Base-by-base conservation (phyloP, 1,139 yeast species). In the Hyphopichia pseudoburtonii region DNA sequence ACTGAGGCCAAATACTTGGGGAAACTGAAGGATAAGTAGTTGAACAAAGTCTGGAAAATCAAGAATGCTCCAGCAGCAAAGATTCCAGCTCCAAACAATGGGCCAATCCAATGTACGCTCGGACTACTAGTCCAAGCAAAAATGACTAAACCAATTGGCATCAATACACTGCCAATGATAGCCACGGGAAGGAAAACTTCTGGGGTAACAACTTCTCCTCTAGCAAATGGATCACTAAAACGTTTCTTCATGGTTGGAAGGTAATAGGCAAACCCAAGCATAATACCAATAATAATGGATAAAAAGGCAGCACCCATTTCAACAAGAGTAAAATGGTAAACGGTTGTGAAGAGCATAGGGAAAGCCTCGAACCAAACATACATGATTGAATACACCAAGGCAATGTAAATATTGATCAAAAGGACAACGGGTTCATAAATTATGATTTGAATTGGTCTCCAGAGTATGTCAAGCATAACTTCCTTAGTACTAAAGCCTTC, bases 311-410 rank as follows among this genome's bases (percentile, higher is more conserved):
- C 59, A 18, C 84, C 85, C 51, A 62, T 51, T 36, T 73, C 73
- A 15, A 79, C 62, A 30, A 64, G 47, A n/a, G 78, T 71, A 54
- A 80, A 80, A 34, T 64, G 52, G 45, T 74, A 64, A 25, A 64
- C 51, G 4, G 63, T 74, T 8, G 47, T 38, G 44, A 73, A 79
- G 1, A 77, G 78, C 35, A 79, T 65, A 7, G 86, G 86, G 54
- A 76, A 74, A 1, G 80, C 81, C 54, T 80, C 86, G 47, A 80
- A 77, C 68, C 76, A 80, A 34, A 79, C 60, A 50, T 79, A 80
- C 52, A 76, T 54, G 24, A 76, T 57, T 22, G 81, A 71, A 54
- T 80, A 80, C 15, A 74, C 65, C 50, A 80, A 57, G 2, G 82
- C 72, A 46, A 75, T 60, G 53, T 80, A 79, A 16, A 74, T 23